Base-by-base conservation (phyloP, 225 moss, liverwort and hornwort species). In the Takakia lepidozioides region DNA sequence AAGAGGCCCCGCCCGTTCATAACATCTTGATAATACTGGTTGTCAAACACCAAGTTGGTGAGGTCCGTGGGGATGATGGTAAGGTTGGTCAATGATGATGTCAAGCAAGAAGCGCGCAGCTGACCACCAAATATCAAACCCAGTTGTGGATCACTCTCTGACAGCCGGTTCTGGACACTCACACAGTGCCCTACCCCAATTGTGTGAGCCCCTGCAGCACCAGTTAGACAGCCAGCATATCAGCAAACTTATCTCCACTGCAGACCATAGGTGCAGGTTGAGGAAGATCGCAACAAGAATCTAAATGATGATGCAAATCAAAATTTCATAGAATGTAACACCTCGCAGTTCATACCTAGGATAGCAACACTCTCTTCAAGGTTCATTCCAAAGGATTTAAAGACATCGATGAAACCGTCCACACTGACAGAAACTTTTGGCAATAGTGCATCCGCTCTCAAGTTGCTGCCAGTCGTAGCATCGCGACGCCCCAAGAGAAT, bases 141-240 rank as follows among this genome's bases (percentile, higher is more conserved):
- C 18, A 81, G 3, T 40, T 50, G 45, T 0, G 80, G 58, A 17
- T 81, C 80, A 10, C 63, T 64, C 0, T 30, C 57, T 0, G 75
- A 65, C 7, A 81, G 61, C 2, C 80, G 80, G 21, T 38, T 21
- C 8, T 2, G n/a, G 55, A 81, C 70, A 1, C 60, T 2, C n/a
- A 3, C 15, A 25, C 80, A 81, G 19, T 65, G 60, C 2, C 71
- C 68, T 1, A 47, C 43, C 5, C 80, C 80, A 2, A 81, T 15
- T 0, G 75, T 81, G 40, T 81, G 80, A 10, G 66, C 68, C 38
- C 80, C 80, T 80, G 59, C n/a, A n/a, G n/a, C n/a, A n/a, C n/a
- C n/a, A n/a, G n/a, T n/a, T n/a, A n/a, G n/a, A n/a, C n/a, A n/a
- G n/a, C n/a, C n/a, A n/a, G n/a, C n/a, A n/a, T n/a, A n/a, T n/a